These are phyloP conservation scores for Cordyceps javanica DNA, from an alignment of 2,329 filamentous ascomycete genomes.

Conservation along the genomic window DNA sequence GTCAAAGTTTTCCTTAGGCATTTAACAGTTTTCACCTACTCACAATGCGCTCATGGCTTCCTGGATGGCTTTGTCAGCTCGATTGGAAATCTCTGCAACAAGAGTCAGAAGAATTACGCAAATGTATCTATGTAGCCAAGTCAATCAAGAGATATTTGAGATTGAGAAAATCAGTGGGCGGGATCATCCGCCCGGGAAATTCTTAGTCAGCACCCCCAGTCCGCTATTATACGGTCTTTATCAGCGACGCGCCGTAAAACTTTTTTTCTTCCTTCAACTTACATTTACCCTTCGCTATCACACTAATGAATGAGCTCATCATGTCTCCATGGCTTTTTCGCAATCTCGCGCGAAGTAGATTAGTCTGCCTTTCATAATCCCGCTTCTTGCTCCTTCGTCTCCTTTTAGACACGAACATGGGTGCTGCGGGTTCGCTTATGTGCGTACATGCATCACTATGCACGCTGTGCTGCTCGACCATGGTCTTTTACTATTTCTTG, in stretches of 20 bases:
- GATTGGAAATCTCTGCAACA: too few relatives aligned
- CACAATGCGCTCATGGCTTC: too few relatives aligned
- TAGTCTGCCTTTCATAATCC: constrained; percentile 55
- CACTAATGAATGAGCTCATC: constrained; percentile 27
- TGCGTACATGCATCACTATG: constrained; percentile 44
- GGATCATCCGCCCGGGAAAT: too few relatives aligned
- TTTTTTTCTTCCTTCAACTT: constrained; percentile 33
- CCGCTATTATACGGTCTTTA: not conserved
- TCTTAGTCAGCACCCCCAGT: constrained; percentile 6
- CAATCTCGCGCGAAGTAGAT: constrained; percentile 48
- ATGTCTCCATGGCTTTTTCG: constrained; percentile 37
- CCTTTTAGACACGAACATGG: constrained; percentile 24
- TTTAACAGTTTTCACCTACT: too few relatives aligned
- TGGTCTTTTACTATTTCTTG: not conserved
- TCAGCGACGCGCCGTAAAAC: constrained; percentile 8
- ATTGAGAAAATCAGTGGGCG: too few relatives aligned
- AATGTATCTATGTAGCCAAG: too few relatives aligned
- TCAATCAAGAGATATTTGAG: too few relatives aligned
- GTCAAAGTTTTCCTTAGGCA: too few relatives aligned
- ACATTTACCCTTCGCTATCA: constrained; percentile 39
- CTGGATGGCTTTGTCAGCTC: too few relatives aligned
- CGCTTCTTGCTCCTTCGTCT: constrained; percentile 36
- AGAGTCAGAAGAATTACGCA: too few relatives aligned
- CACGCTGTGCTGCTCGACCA: not conserved
- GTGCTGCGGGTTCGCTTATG: constrained; percentile 57